Base-by-base conservation (phyloP, 2,329 filamentous ascomycete species). In the Monosporascus ibericus region DNA sequence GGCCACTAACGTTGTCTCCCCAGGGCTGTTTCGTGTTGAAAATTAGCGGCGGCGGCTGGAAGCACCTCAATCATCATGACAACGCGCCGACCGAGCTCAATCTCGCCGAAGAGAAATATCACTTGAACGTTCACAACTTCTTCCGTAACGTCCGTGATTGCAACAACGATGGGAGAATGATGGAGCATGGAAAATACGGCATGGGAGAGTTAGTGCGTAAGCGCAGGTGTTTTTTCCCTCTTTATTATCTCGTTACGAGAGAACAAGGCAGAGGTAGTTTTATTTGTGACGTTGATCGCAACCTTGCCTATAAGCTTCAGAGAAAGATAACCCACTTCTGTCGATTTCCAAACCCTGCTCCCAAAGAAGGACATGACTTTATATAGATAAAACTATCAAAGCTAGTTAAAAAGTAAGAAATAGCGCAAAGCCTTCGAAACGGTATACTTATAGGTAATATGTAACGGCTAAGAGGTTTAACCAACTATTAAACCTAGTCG, bases 141-240 rank as follows among this genome's bases (percentile, higher is more conserved):
- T 53, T 53, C 51, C 51, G 48, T 18, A 53, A 50, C 20, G 48
- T 53, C n/a, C 42, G 39, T 5, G 44, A 47, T 44, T 55, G 48
- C 48, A 50, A 53, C 34, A 50, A 53, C 44, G 44, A 53, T 36
- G 9, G 25, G 15, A 36, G 15, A 3, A 5, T 36, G 47, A 49
- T 50, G 9, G 44, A 50, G 2, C 3, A 39, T 14, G 47, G 47
- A 25, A 11, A 15, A 2, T 37, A 53, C 6, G 30, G 2, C 27
- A 25, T 50, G 34, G 36, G 42, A 14, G 42, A 24, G 6, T 5
- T 50, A 14, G 44, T 42, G 7, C 42, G 34, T 3, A 18, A 44
- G 22, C 18, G 15, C 34, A 22, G 46, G 8, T 53, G 51, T 44
- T 53, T 53, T 36, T 53, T 40, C 17, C 51, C 51, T 14, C 3